Base-by-base conservation (phyloP, 345 rosid genomes). In the Salix dunnii region DNA sequence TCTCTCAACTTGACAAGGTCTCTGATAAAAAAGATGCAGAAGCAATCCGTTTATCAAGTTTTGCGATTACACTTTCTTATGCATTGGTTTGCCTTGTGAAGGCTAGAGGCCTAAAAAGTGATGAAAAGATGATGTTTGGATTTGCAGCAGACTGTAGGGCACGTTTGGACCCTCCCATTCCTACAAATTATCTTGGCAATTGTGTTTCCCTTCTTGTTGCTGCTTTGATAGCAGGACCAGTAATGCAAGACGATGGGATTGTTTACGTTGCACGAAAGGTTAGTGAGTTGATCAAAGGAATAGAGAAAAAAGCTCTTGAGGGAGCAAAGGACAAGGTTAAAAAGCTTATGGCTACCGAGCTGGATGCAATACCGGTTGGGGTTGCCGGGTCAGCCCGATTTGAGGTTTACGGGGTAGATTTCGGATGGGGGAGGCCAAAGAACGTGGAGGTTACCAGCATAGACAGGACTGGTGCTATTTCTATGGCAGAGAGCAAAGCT, bases 41-140 rank as follows among this genome's bases (percentile, higher is more conserved):
- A 11, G 10, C 70, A 31, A 28, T 76, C 7, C 78, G 53, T 46
- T 62, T 85, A 27, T 85, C 88, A 0, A 75, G 77, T 43, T 87
- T 87, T 43, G 87, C 82, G 36, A 63, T 89, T 2, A 67, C 87
- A 8, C 83, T 38, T 61, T 81, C 86, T 9, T 83, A 86, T 35
- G 60, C 67, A 0, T 55, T 70, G 7, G 76, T 53, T 38, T 85
- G 88, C 36, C 14, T 80, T 70, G 80, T 76, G 7, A 63, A 63
- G 33, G 62, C 78, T 38, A 66, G 21, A 48, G 46, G 60, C 2
- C 18, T 66, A n/a, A 35, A 25, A 1, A 38, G 51, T 20, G 48
- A 68, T 5, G 60, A 48, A 12, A 38, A 3, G 33, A 27, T 60
- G 10, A 3, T 0, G 1, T 67, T 68, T 17, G 67, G 51, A 42